Conservation (phyloP, 306 rosid genomes). For the Trichosanthes truncata region DNA sequence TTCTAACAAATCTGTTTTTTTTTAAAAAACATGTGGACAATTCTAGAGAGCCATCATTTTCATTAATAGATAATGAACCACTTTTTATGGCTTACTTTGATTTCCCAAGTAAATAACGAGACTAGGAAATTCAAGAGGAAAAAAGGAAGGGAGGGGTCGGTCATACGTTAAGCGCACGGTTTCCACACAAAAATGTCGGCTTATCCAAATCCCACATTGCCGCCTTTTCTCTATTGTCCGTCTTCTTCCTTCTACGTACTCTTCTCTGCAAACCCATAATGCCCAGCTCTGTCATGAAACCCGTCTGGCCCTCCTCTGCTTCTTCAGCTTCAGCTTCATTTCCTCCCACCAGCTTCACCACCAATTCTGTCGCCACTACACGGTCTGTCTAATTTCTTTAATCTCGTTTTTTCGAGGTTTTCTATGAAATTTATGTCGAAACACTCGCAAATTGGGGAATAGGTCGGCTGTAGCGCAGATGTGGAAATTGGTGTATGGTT, state of each 20-base stretch:
- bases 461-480: not conserved
- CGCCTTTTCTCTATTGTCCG: not conserved
- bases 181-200: slow-evolving; percentile 18
- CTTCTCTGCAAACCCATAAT: not conserved
- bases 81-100: not conserved
- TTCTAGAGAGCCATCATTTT: not conserved
- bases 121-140: not conserved
- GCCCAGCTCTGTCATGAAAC: slow-evolving; percentile 4
- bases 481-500: not conserved
- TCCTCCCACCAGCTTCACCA: not conserved
- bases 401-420: not conserved
- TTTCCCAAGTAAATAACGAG: not conserved
- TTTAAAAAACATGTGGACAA: not conserved
- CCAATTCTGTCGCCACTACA: not conserved
- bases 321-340: slow-evolving; percentile 6
- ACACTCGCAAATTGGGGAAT: not conserved
- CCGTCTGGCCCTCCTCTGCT: slow-evolving; percentile 11
- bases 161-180: slow-evolving; percentile 10
- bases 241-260: not conserved
- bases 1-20: too few relatives aligned
- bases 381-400: not conserved
- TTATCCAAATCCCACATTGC: slow-evolving; percentile 7
- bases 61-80: not conserved
- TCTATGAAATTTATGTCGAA: not conserved
- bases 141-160: not conserved